These are phyloP conservation scores for Colletotrichum higginsianum DNA, from an alignment of 2,329 filamentous ascomycete species.

Conservation along the genomic window DNA sequence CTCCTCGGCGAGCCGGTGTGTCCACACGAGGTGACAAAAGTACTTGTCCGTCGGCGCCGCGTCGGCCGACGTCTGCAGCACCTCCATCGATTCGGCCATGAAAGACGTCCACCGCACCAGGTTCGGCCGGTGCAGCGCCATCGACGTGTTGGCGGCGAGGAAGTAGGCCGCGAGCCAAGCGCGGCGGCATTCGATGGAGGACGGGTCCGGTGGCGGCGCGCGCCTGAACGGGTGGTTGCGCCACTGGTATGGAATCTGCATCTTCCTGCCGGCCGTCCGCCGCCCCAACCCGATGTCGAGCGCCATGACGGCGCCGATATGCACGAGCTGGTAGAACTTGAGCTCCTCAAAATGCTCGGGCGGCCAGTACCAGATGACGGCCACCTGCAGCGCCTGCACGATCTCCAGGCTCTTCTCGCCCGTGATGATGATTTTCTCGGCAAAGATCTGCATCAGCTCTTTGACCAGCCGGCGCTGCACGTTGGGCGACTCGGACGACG, in stretches of 20 bases:
- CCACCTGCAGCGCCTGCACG: constrained; percentile 82
- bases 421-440: constrained; percentile 80
- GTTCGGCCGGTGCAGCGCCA: constrained; percentile 73
- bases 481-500: constrained; percentile 69
- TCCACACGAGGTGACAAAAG: constrained; percentile 72
- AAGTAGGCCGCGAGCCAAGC: constrained; percentile 74
- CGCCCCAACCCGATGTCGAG: constrained; percentile 86
- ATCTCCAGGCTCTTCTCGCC: constrained; percentile 88
- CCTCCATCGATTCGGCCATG: constrained; percentile 71
- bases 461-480: constrained; percentile 75
- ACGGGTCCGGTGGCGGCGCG: constrained; percentile 64
- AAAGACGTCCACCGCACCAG: constrained; percentile 73
- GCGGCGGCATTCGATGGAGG: constrained; percentile 68
- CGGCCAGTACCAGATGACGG: constrained; percentile 88
- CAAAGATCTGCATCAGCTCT: constrained; percentile 80
- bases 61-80: constrained; percentile 68
- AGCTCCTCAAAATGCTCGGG: constrained; percentile 88
- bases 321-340: constrained; percentile 90
- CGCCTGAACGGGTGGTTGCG: constrained; percentile 60
- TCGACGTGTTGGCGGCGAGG: constrained; percentile 71
- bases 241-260: constrained; percentile 50
- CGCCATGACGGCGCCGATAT: constrained; percentile 85
- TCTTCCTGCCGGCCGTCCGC: constrained; percentile 46
- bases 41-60: constrained; percentile 70
- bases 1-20: constrained; percentile 77